Evolutionary conservation across 2,329 filamentous ascomycete species (phyloP), one percentile per base, ranked within the genome.

Genomic region (Pezicula carpinea): DNA sequence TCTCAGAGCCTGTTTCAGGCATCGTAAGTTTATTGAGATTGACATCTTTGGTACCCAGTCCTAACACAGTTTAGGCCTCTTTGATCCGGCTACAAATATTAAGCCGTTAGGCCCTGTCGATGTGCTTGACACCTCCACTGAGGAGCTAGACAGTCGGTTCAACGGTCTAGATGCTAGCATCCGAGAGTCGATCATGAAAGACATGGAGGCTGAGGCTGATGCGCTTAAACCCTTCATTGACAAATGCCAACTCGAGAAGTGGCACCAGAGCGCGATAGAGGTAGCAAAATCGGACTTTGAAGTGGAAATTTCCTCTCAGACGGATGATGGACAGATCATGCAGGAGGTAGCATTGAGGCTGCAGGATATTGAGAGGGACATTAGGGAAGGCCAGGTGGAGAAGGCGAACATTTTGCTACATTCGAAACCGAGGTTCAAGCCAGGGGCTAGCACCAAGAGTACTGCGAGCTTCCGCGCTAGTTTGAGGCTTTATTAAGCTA

Each of bases 141-240:
- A 84, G 22, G 72, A 76, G 31, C 71, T 87, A 1, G 80, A 83
- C 53, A 71, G 80, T 48, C 75, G 82, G 43, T 80, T 82, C 68
- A 66, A 70, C 60, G 66, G 72, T 36, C 75, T 83, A 59, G 79
- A 84, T 49, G 77, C 82, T 35, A 76, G 80, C 36, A 77, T 87
- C 57, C 77, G 82, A 49, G 74, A 80, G 48, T 83, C 82, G 48
- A 76, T 95, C 49, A 69, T 84, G 22, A 78, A 82, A 21, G 87
- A 89, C 48, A 85, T 93, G 69, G 73, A 79, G 48, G 74, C 75
- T 48, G 90, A 96, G 66, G 86, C 92, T 60, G 74, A 77, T 50
- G 62, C 77, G 10, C 72, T 96, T 33, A 69, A 73, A 43, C 73
- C 75, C 43, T 81, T 81, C 61, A 73, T 93, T 17, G 78, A 85